Percentiles rank a stretch among this genome's conserved stretches.
Evolutionary conservation across 495 filamentous ascomycete species (phyloP).

Genomic region (Lepraria neglecta): DNA sequence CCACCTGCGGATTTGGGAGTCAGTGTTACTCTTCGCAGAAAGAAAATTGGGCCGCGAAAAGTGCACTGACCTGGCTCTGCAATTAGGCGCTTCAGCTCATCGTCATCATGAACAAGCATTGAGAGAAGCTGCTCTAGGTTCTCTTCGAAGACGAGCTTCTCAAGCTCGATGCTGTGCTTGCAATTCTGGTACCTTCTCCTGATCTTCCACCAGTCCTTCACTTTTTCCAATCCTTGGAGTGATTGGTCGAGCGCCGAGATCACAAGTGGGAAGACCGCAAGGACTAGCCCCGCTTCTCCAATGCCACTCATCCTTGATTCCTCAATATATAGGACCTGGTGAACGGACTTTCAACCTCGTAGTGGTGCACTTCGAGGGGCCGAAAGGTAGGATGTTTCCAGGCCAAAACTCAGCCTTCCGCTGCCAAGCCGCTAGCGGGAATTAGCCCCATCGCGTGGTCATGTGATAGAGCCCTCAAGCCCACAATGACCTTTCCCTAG

Average conservation of each 20-base stretch:
- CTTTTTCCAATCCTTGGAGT: constrained; percentile 26
- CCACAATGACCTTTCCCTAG: no score
- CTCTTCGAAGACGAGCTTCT: constrained; percentile 28
- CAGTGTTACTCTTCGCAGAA: no score
- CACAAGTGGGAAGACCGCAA: constrained; percentile 32
- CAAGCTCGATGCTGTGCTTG: constrained; percentile 29
- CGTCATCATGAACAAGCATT: constrained; percentile 30
- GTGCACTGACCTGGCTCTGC: not conserved
- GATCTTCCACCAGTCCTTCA: constrained; percentile 28
- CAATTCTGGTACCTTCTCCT: constrained; percentile 30
- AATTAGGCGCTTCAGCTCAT: constrained; percentile 14
- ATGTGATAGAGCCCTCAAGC: no score
- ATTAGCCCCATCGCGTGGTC: no score
- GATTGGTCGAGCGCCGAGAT: constrained; percentile 31
- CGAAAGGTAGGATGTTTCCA: no score
- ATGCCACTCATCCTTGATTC: constrained; percentile 33
- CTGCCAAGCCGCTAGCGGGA: no score
- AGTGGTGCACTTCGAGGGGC: not conserved
- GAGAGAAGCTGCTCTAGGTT: constrained; percentile 30
- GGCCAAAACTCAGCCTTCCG: no score
- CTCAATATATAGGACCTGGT: not conserved
- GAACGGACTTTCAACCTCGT: not conserved
- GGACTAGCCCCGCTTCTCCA: constrained; percentile 33
- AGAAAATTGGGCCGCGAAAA: no score
- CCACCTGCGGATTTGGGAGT: not conserved